Conservation (phyloP, 352 stramenopile genomes). For the Phytophthora citrophthora region DNA sequence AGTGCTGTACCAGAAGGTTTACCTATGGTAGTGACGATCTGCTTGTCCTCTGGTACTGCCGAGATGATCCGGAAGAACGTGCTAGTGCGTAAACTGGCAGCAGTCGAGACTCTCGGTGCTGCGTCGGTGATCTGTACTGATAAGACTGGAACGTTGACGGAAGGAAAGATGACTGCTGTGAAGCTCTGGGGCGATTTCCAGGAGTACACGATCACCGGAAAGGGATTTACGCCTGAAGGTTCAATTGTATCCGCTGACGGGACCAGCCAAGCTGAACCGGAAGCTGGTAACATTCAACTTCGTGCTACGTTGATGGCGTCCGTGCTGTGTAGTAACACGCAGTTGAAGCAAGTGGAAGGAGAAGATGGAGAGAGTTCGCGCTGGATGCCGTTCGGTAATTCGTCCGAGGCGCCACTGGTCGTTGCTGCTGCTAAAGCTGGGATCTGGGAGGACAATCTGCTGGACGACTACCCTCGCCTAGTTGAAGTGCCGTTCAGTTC, state of each 20-base stretch:
- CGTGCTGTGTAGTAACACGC: constrained; percentile 81
- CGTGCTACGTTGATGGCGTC: constrained; percentile 64
- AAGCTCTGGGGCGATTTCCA: constrained; percentile 80
- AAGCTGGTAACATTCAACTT: constrained; percentile 57
- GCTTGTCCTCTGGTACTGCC: constrained; percentile 68
- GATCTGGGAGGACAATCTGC: constrained; percentile 61
- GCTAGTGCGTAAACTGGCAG: constrained; percentile 86
- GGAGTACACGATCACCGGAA: constrained; percentile 70
- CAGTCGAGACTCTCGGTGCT: constrained; percentile 86
- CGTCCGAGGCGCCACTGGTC: constrained; percentile 76
- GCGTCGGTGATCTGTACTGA: constrained; percentile 94
- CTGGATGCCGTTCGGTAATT: constrained; percentile 73
- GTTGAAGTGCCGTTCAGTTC: constrained; percentile 95
- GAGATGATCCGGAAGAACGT: constrained; percentile 84
- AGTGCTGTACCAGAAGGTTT: constrained; percentile 81
- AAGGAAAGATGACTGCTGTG: constrained; percentile 84
- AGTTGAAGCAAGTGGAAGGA: constrained; percentile 64
- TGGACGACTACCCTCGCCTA: constrained; percentile 70
- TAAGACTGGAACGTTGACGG: constrained; percentile 96
- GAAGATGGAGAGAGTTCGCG: constrained; percentile 39
- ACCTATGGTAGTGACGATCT: constrained; percentile 87
- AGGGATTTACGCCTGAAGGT: constrained; percentile 66
- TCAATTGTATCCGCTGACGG: constrained; percentile 53
- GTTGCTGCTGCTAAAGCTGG: constrained; percentile 75
- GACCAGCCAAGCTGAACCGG: constrained; percentile 42